These are phyloP conservation scores for Neofusicoccum umdonicola DNA, from an alignment of 2,329 filamentous ascomycete genomes.

Conservation along the genomic window DNA sequence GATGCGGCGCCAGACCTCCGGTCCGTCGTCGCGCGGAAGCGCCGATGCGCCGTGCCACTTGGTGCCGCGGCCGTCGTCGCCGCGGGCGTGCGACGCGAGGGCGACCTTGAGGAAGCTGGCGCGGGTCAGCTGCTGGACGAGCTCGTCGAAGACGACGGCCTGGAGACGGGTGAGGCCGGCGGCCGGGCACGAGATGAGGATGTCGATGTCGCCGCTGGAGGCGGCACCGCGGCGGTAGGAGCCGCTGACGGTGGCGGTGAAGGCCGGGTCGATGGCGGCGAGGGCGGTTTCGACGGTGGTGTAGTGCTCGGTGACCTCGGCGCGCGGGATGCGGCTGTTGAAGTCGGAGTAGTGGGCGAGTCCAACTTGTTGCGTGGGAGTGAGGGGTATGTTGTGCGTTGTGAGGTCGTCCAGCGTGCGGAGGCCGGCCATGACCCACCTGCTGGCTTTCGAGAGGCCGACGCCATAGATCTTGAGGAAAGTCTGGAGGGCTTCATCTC, in stretches of 20 bases:
- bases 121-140: constrained; percentile 62
- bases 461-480: constrained; percentile 82
- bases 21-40: constrained; percentile 48
- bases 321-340: constrained; percentile 71
- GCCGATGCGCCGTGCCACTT: constrained; percentile 90
- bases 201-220: constrained; percentile 77
- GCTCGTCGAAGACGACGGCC: constrained; percentile 58
- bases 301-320: constrained; percentile 70
- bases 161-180: constrained; percentile 55
- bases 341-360: constrained; percentile 80
- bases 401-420: constrained; percentile 71
- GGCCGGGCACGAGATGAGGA: constrained; percentile 71
- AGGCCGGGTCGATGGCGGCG: constrained; percentile 57
- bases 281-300: constrained; percentile 61
- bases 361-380: constrained; percentile 69
- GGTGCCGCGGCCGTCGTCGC: constrained; percentile 54
- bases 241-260: constrained; percentile 74
- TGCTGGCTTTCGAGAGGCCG: constrained; percentile 66
- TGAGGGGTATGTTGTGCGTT: constrained; percentile 58
- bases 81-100: constrained; percentile 58
- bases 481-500: constrained; percentile 61
- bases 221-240: constrained; percentile 79
- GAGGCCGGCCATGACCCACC: constrained; percentile 74
- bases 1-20: constrained; percentile 70
- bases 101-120: constrained; percentile 66